phyloP scores from a whole-genome alignment of 176 grass and related monocot genomes.

The Juncus effusus region DNA sequence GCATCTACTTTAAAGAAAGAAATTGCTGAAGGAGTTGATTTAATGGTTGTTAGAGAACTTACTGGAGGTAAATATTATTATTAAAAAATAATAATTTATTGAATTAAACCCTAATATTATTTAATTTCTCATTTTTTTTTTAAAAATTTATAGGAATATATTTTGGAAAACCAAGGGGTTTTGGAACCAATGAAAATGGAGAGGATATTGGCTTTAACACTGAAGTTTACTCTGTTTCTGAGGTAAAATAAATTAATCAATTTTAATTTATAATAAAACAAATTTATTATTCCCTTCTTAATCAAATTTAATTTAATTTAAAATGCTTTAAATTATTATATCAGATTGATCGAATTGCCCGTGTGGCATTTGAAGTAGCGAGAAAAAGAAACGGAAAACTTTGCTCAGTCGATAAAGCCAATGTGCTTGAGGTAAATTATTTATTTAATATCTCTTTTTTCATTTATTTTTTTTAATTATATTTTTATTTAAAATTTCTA shows the following conservation, averaged over 20 bases:
- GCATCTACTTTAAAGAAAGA: slow-evolving; percentile 86
- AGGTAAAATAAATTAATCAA: slow-evolving; percentile 41
- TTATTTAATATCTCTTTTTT: slow-evolving; percentile 15
- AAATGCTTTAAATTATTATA: neutral
- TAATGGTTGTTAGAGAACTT: slow-evolving; percentile 98
- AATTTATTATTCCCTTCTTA: neutral
- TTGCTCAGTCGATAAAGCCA: slow-evolving; percentile 93
- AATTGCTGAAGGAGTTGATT: slow-evolving; percentile 86
- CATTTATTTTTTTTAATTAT: slow-evolving; percentile 13
- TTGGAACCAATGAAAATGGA: slow-evolving; percentile 74
- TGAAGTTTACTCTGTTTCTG: slow-evolving; percentile 71
- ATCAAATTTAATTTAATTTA: slow-evolving; percentile 19
- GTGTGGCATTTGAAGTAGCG: slow-evolving; percentile 81
- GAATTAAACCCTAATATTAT: neutral
- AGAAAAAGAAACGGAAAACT: slow-evolving; percentile 67
- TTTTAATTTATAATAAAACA: slow-evolving; percentile 4
- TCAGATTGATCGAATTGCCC: slow-evolving; percentile 84
- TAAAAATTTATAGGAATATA: slow-evolving; percentile 29
- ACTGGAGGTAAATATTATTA: slow-evolving; percentile 35
- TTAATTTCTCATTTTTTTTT: neutral
- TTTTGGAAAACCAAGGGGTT: slow-evolving; percentile 83
- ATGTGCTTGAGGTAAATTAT: slow-evolving; percentile 75
- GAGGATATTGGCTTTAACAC: slow-evolving; percentile 91
- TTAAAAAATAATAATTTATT: too few relatives aligned
- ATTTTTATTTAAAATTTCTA: slow-evolving; percentile 6